These are phyloP conservation scores for Aspergillus novoparasiticus DNA, from an alignment of 2,329 filamentous ascomycete genomes.

Conservation along the genomic window DNA sequence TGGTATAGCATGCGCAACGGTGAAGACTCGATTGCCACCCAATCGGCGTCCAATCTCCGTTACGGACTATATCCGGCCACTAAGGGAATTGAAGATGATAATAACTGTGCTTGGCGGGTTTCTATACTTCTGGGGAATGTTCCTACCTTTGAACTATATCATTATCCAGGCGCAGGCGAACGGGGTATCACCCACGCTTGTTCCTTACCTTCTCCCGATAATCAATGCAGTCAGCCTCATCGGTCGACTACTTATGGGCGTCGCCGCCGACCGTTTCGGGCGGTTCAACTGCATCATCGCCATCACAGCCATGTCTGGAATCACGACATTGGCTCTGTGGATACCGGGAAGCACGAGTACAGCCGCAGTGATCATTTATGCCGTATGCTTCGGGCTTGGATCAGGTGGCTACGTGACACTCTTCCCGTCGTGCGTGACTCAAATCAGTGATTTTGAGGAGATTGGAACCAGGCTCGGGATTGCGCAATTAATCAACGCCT, in stretches of 20 bases:
- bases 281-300: background rate
- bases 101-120: slow-evolving; percentile 24
- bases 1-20: no score
- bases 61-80: slow-evolving; percentile 23
- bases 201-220: slow-evolving; percentile 57
- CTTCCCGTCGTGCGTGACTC: no score
- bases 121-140: slow-evolving; percentile 61
- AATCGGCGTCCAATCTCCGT: background rate
- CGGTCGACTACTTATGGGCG: background rate
- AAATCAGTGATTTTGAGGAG: no score
- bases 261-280: background rate
- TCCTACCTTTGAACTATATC: slow-evolving; percentile 58
- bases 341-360: no score
- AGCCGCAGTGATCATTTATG: no score
- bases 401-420: no score
- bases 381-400: no score
- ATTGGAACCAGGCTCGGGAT: no score
- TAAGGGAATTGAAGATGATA: slow-evolving; percentile 26
- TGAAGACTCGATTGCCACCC: background rate
- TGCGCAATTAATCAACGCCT: no score
- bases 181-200: slow-evolving; percentile 53
- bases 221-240: slow-evolving; percentile 49
- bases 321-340: no score
- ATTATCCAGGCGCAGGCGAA: slow-evolving; percentile 49
- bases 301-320: background rate